Conservation (phyloP, 2,329 filamentous ascomycete genomes). For the Chaetoscypha palmicola region DNA sequence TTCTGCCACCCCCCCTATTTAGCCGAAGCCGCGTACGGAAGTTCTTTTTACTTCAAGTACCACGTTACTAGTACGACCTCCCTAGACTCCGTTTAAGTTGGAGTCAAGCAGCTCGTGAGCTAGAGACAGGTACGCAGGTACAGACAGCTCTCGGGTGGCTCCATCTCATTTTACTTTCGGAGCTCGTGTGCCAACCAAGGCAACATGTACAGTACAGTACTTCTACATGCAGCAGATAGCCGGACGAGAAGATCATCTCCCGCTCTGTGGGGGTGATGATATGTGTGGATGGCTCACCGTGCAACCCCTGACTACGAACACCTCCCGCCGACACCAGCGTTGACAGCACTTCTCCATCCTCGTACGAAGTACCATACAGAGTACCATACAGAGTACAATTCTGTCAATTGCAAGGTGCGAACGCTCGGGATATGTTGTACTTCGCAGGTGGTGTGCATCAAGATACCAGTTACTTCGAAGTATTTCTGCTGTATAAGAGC, state of each 20-base stretch:
- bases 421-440: too few relatives aligned
- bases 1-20: not conserved
- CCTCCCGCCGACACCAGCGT: not conserved
- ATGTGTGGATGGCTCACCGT: not conserved
- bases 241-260: not conserved
- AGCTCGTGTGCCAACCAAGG: not conserved
- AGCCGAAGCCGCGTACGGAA: not conserved
- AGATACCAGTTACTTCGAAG: not conserved
- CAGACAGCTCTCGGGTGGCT: too few relatives aligned
- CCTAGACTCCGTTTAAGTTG: not conserved
- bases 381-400: not conserved
- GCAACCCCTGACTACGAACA: not conserved
- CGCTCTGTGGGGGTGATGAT: not conserved
- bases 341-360: too few relatives aligned
- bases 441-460: too few relatives aligned
- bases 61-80: not conserved
- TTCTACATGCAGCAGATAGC: not conserved
- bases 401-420: too few relatives aligned
- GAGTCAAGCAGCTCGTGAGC: not conserved
- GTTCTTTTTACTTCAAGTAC: not conserved
- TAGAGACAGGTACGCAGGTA: not conserved
- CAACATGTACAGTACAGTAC: not conserved
- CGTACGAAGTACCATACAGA: not conserved
- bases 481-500: not conserved
- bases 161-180: not conserved